Conservation (phyloP, 1,139 yeast species). For the Lodderomyces parapsilosis region DNA sequence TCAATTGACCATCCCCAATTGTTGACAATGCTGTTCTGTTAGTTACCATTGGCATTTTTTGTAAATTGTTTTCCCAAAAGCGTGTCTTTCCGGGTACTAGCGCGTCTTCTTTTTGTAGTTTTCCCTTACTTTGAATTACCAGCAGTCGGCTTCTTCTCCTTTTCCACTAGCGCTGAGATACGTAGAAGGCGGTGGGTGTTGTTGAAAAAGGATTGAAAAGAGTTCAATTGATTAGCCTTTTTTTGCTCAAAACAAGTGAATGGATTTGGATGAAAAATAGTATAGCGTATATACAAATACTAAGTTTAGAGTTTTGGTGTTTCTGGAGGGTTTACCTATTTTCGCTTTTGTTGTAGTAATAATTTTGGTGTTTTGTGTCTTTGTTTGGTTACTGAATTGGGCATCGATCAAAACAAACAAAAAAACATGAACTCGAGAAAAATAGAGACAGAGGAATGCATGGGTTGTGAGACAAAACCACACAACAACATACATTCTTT, state of each 20-base stretch:
- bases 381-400: conserved; percentile 7
- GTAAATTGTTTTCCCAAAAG: background rate
- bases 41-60: conserved; percentile 17
- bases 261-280: too few species aligned
- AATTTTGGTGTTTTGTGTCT: conserved; percentile 1
- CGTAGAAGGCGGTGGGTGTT: too few species aligned
- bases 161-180: too few species aligned
- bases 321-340: background rate
- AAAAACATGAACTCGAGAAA: background rate
- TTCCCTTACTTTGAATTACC: too few species aligned
- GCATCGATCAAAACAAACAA: conserved; percentile 9
- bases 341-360: background rate
- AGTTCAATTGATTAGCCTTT: background rate
- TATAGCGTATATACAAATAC: background rate
- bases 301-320: background rate
- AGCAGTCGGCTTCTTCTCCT: too few species aligned
- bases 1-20: conserved; percentile 30
- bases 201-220: too few species aligned
- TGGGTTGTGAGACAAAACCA: background rate
- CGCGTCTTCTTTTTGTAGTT: background rate
- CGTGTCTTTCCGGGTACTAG: conserved; percentile 1
- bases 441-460: background rate
- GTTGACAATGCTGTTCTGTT: conserved; percentile 40
- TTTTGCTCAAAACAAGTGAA: too few species aligned
- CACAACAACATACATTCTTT: background rate